These are phyloP conservation scores for Leavenworthia alabamica DNA, from an alignment of 345 rosid genomes.

Conservation along the genomic window DNA sequence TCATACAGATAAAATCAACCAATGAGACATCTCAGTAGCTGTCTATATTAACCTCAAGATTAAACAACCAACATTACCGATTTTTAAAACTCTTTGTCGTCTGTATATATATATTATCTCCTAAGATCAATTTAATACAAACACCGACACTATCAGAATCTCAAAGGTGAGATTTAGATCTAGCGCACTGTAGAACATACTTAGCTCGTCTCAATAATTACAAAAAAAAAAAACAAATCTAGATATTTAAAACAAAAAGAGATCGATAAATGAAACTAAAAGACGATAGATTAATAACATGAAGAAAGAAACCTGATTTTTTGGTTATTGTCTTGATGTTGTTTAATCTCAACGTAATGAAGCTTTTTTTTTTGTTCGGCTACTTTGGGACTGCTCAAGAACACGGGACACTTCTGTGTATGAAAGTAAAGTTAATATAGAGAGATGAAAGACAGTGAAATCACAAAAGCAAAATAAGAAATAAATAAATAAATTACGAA, in stretches of 20 bases:
- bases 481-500: neutral
- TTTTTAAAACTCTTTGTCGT: neutral
- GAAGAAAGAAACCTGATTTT: slow-evolving; percentile 12
- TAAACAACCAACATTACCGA: slow-evolving; percentile 13
- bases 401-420: slow-evolving; percentile 25
- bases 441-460: slow-evolving; percentile 14
- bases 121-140: slow-evolving; percentile 12
- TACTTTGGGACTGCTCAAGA: slow-evolving; percentile 16
- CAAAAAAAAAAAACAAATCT: slow-evolving; percentile 18
- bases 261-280: slow-evolving; percentile 11
- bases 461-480: neutral
- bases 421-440: slow-evolving; percentile 13
- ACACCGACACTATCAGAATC: slow-evolving; percentile 14
- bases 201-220: slow-evolving; percentile 1
- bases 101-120: neutral
- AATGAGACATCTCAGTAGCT: slow-evolving; percentile 25
- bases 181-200: neutral
- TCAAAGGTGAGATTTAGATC: slow-evolving; percentile 25
- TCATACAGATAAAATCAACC: too few species aligned
- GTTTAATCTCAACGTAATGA: slow-evolving; percentile 16
- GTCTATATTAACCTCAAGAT: too few species aligned
- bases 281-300: neutral
- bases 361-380: neutral
- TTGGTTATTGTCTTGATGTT: neutral
- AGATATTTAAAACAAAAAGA: slow-evolving; percentile 12